Evolutionary conservation across 768 basidiomycete species (phyloP).

Genomic region (Cubamyces sp.): DNA sequence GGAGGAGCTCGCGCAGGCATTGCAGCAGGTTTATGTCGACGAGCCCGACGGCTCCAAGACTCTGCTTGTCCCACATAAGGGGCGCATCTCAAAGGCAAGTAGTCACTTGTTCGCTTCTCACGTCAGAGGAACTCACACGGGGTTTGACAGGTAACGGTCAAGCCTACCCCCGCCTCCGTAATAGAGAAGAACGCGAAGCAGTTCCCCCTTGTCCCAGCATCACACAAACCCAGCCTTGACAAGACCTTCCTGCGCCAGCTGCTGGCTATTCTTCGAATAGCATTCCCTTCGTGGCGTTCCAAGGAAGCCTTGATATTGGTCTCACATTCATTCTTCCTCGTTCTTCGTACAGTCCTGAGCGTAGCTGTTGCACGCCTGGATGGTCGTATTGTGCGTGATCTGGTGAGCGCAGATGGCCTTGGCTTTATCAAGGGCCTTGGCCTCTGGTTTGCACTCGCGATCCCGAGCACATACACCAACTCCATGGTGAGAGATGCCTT

Average conservation of each 20-base stretch:
- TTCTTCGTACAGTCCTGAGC: constrained; percentile 85
- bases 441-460: constrained; percentile 87
- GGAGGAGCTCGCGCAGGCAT: constrained; percentile 49
- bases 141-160: constrained; percentile 15
- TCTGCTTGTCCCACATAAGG: constrained; percentile 69
- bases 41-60: constrained; percentile 61
- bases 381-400: constrained; percentile 84
- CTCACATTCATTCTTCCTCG: constrained; percentile 83
- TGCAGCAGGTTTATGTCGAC: constrained; percentile 67
- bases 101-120: neutral
- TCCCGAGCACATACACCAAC: constrained; percentile 96
- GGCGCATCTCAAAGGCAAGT: constrained; percentile 64
- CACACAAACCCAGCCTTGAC: constrained; percentile 68
- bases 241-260: constrained; percentile 73
- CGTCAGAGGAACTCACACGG: no score
- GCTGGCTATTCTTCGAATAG: constrained; percentile 73
- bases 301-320: constrained; percentile 76
- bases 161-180: constrained; percentile 51
- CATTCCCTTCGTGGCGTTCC: constrained; percentile 61
- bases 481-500: constrained; percentile 66
- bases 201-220: constrained; percentile 62
- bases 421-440: constrained; percentile 83
- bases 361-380: constrained; percentile 88
- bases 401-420: constrained; percentile 83
- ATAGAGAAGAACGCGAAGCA: constrained; percentile 55